These are phyloP conservation scores for Sistotremastrum niveocremeum DNA, from an alignment of 768 basidiomycete genomes.

Conservation along the genomic window DNA sequence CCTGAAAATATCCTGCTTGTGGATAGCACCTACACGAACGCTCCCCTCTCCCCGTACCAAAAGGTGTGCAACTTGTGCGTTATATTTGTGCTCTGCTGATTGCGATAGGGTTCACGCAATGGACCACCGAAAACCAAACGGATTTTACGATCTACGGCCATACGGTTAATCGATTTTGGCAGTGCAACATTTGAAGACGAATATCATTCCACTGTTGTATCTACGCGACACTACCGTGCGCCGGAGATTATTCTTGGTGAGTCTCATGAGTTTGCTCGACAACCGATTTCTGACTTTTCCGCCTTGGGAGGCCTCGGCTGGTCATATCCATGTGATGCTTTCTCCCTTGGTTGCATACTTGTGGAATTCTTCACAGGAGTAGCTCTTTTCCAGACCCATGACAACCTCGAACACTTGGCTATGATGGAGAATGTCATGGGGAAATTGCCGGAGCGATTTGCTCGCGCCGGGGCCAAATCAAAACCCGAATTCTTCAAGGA, in stretches of 20 bases:
- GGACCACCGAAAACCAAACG: slow-evolving; percentile 56
- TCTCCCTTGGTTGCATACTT: slow-evolving; percentile 95
- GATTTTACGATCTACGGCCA: slow-evolving; percentile 77
- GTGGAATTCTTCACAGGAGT: slow-evolving; percentile 98
- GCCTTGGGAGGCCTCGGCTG: slow-evolving; percentile 73
- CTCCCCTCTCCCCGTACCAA: slow-evolving; percentile 45
- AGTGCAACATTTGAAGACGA: slow-evolving; percentile 97
- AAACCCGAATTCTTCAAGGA: slow-evolving; percentile 94
- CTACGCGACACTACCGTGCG: slow-evolving; percentile 94
- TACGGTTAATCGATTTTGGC: slow-evolving; percentile 95
- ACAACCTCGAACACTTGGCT: slow-evolving; percentile 96
- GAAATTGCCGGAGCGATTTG: slow-evolving; percentile 85
- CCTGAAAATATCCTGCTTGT: slow-evolving; percentile 97
- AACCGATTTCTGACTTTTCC: slow-evolving; percentile 8
- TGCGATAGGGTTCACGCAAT: slow-evolving; percentile 33
- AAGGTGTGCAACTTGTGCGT: slow-evolving; percentile 33
- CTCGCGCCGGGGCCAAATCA: slow-evolving; percentile 55
- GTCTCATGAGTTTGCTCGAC: slow-evolving; percentile 13
- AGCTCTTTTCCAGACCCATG: slow-evolving; percentile 98
- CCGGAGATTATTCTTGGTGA: slow-evolving; percentile 96
- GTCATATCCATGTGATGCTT: slow-evolving; percentile 97
- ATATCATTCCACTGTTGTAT: slow-evolving; percentile 97
- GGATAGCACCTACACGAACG: slow-evolving; percentile 58
- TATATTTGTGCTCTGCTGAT: slow-evolving; percentile 7
- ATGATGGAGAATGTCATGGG: slow-evolving; percentile 99